Evolutionary conservation across 441 rosid genomes (phyloP), one percentile per base, ranked within the genome.

Genomic region (Isatis lusitanica): DNA sequence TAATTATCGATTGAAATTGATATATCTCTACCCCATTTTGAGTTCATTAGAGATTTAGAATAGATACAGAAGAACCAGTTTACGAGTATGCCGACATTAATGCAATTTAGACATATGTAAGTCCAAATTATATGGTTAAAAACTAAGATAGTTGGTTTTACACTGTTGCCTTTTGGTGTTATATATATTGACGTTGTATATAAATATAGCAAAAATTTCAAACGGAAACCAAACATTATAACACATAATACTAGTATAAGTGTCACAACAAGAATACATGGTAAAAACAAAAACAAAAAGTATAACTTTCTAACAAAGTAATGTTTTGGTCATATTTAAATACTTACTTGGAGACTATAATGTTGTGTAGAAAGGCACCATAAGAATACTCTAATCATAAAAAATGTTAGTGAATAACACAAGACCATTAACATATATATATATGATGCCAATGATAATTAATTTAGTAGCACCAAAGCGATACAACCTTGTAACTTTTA

Each of bases 281-380:
- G 36, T 61, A 24, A 48, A 24, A 68, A 28, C 2, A 0, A 6
- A 10, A 46, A 56, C 11, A 4, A 60, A 39, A 68, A 43, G 35
- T 61, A 26, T 17, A 42, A 38, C 44, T 51, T 58, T 58, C 16
- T 16, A 28, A 26, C 70, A 73, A 60, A 60, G 40, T 40, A 9
- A 4, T 66, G 35, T 67, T 30, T 60, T 61, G 50, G 64, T 61
- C 70, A 52, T 62, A 11, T 43, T 52, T 52, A 68, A 67, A 33
- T 52, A 43, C 15, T 36, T 36, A 52, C 11, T 11, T 74, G 69
- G 64, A 68, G 65, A 16, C 64, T 68, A 61, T 42, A 43, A 43
- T 68, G 69, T 12, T 53, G 56, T 33, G 39, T 74, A 61, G 74
- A 68, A 43, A 51, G 57, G 57, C 69, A 74, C 35, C 63, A 60